Evolutionary conservation across 805 yeast genomes (phyloP).

Genomic region (Candida sonorensis): DNA sequence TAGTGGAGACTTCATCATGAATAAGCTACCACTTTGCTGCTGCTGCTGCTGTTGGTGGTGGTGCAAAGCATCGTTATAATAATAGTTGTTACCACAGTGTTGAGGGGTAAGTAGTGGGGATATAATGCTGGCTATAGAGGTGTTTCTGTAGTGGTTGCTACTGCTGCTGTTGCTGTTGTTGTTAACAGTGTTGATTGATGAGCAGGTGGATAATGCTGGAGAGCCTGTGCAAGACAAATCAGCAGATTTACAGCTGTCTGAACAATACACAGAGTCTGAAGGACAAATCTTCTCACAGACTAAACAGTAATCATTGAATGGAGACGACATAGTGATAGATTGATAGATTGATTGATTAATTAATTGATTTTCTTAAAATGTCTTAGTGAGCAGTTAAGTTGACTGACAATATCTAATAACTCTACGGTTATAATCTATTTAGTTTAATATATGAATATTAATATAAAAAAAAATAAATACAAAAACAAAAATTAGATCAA

Average conservation of each 20-base stretch:
- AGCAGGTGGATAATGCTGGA: conserved; percentile 18
- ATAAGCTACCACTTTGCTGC: not conserved
- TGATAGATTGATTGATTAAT: not conserved
- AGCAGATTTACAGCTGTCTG: conserved; percentile 21
- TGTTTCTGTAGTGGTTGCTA: conserved; percentile 5
- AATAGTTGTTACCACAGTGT: conserved; percentile 2
- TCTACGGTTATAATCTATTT: no score
- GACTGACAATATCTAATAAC: no score
- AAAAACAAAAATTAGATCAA: no score
- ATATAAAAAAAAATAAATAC: no score
- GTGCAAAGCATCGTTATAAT: no score
- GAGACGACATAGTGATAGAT: conserved; percentile 28
- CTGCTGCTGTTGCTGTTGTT: conserved; percentile 2
- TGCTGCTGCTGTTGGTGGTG: no score
- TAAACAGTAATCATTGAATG: conserved; percentile 31
- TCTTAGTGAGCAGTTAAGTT: not conserved
- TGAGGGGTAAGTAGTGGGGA: conserved; percentile 28
- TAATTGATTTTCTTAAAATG: not conserved
- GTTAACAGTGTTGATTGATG: conserved; percentile 11
- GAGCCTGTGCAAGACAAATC: conserved; percentile 21
- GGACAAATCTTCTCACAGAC: conserved; percentile 29
- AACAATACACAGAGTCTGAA: conserved; percentile 27
- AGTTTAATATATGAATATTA: no score
- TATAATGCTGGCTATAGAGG: conserved; percentile 13
- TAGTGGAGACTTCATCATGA: conserved; percentile 17